Evolutionary conservation across 2,329 filamentous ascomycete genomes (phyloP).

Genomic region (Apiospora aurea): DNA sequence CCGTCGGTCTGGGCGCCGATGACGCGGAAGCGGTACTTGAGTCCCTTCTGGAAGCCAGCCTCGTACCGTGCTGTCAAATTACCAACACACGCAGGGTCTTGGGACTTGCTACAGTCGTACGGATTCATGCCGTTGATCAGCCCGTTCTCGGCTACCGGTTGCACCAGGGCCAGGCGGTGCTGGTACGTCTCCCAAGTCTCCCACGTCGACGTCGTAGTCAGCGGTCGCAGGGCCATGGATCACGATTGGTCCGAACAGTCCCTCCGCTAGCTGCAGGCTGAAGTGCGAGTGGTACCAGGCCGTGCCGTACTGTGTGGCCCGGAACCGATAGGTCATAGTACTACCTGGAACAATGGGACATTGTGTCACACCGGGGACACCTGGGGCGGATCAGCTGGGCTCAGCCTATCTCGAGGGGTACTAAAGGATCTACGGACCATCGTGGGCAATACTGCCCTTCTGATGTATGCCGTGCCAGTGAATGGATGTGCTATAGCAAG

Average conservation of each 20-base stretch:
- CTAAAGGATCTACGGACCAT: slow-evolving; percentile 47
- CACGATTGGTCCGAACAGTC: slow-evolving; percentile 64
- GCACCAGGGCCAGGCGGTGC: not conserved
- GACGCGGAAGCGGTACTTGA: slow-evolving; percentile 53
- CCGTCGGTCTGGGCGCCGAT: slow-evolving; percentile 50
- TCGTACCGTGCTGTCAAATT: slow-evolving; percentile 29
- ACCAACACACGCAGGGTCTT: slow-evolving; percentile 38
- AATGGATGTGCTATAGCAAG: slow-evolving; percentile 62
- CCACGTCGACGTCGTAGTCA: slow-evolving; percentile 65
- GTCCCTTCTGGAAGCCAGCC: slow-evolving; percentile 39
- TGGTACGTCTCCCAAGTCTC: not conserved
- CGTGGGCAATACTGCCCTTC: slow-evolving; percentile 57
- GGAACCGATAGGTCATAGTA: slow-evolving; percentile 62
- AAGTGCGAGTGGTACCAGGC: slow-evolving; percentile 70
- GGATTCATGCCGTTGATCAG: slow-evolving; percentile 43
- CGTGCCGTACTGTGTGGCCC: slow-evolving; percentile 57
- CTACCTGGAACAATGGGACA: slow-evolving; percentile 60
- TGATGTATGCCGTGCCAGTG: slow-evolving; percentile 71
- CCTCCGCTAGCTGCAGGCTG: slow-evolving; percentile 53
- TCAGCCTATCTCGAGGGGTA: not conserved
- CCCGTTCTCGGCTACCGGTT: slow-evolving; percentile 44
- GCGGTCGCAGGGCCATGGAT: slow-evolving; percentile 65
- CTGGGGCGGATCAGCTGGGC: not conserved
- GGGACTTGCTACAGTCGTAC: slow-evolving; percentile 38
- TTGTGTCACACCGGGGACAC: slow-evolving; percentile 54